Conservation (phyloP, 1,284 basidiomycete species). For the Mycena sp. region DNA sequence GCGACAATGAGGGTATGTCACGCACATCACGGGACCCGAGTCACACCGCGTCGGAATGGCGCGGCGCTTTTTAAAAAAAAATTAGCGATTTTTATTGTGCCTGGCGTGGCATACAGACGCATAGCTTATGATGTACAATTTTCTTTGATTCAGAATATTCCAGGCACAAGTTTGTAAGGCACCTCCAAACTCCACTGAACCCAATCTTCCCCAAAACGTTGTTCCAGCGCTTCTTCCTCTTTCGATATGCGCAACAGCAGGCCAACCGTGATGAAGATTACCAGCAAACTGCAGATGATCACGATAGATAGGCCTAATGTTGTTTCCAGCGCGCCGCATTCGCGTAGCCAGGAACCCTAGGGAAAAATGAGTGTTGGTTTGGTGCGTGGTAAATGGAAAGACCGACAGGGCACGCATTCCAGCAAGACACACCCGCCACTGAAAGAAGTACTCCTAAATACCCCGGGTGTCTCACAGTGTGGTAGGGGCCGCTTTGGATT, state of each 20-base stretch:
- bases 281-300: conserved; percentile 42
- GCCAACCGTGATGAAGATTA: conserved; percentile 45
- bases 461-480: conserved; percentile 52
- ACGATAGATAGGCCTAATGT: conserved; percentile 43
- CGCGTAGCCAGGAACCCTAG: conserved; percentile 55
- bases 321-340: conserved; percentile 49
- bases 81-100: no score
- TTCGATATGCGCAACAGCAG: conserved; percentile 51
- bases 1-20: neutral
- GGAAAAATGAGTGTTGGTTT: neutral
- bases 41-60: no score
- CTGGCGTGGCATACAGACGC: no score
- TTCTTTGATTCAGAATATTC: conserved; percentile 41
- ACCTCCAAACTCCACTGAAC: conserved; percentile 51
- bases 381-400: neutral
- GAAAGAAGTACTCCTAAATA: conserved; percentile 52
- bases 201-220: conserved; percentile 53
- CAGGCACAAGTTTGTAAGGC: conserved; percentile 52
- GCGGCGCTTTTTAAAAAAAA: no score
- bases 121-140: neutral
- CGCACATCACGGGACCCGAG: no score
- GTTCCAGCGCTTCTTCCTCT: conserved; percentile 51
- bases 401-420: conserved; percentile 49
- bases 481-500: conserved; percentile 54
- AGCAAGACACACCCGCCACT: conserved; percentile 46